These are phyloP conservation scores for Tripterygium wilfordii DNA, from an alignment of 177 flowering plant genomes.

Conservation along the genomic window DNA sequence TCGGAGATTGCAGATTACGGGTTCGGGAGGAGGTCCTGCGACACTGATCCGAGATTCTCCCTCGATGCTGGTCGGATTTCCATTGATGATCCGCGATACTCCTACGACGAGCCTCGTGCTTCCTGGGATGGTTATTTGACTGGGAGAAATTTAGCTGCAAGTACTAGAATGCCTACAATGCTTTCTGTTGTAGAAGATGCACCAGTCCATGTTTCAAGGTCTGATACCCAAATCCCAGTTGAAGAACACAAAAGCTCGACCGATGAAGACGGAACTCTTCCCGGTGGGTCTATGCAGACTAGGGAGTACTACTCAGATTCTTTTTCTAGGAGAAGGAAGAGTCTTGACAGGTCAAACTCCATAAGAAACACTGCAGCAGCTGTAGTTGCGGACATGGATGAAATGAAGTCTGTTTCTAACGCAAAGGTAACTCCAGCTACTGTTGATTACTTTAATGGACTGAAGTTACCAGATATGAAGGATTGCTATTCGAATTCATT, in stretches of 20 bases:
- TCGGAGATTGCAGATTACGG: conserved; percentile 61
- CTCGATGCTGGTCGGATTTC: conserved; percentile 46
- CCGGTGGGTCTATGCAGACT: conserved; percentile 84
- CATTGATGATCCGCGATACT: conserved; percentile 47
- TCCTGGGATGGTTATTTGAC: conserved; percentile 72
- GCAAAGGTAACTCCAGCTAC: conserved; percentile 62
- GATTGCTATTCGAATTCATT: conserved; percentile 53
- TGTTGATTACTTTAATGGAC: conserved; percentile 31
- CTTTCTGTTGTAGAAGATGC: no score
- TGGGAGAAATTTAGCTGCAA: conserved; percentile 14
- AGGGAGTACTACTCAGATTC: conserved; percentile 81
- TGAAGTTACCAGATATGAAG: conserved; percentile 38
- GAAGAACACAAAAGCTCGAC: conserved; percentile 44
- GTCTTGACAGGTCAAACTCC: conserved; percentile 72
- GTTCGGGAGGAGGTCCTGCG: conserved; percentile 48
- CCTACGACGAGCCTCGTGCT: conserved; percentile 66
- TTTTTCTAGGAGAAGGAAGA: conserved; percentile 65
- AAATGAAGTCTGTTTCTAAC: conserved; percentile 43
- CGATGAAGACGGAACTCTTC: conserved; percentile 42
- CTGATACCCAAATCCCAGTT: conserved; percentile 70
- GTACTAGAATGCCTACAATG: conserved; percentile 35
- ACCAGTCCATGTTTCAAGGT: conserved; percentile 38
- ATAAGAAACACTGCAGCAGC: conserved; percentile 64
- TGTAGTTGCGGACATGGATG: conserved; percentile 71
- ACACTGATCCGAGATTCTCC: conserved; percentile 49